phyloP scores from a whole-genome alignment of 1,284 basidiomycete genomes.

The Cerioporus squamosus region DNA sequence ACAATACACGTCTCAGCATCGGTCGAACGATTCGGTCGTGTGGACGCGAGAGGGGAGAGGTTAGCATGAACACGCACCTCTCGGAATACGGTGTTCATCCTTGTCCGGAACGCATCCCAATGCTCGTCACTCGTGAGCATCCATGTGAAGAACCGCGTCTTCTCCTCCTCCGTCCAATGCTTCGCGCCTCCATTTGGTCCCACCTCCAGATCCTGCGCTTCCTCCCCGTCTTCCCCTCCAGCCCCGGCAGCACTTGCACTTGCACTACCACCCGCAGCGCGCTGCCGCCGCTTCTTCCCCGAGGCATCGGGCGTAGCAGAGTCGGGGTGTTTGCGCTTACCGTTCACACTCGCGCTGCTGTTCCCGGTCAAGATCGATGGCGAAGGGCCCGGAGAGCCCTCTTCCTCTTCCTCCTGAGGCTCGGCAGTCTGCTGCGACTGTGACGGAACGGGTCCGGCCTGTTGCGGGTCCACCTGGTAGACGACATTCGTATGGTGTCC shows the following conservation, averaged over 20 bases:
- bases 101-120: conserved; percentile 72
- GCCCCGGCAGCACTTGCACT: background rate
- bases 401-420: conserved; percentile 3
- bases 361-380: background rate
- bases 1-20: background rate
- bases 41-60: background rate
- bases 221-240: conserved; percentile 18
- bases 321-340: conserved; percentile 27
- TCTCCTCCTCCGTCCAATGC: conserved; percentile 82
- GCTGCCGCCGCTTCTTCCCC: conserved; percentile 21
- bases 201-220: conserved; percentile 28
- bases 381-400: conserved; percentile 7
- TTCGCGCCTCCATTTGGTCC: conserved; percentile 57
- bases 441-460: background rate
- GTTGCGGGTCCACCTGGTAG: conserved; percentile 7
- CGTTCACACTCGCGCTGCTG: background rate
- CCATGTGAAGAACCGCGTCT: conserved; percentile 73
- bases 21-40: too few species aligned
- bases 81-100: conserved; percentile 78
- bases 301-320: conserved; percentile 4
- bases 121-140: conserved; percentile 77
- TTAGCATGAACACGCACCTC: conserved; percentile 51
- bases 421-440: conserved; percentile 1
- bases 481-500: conserved; percentile 6
- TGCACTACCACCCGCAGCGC: background rate